Evolutionary conservation across 306 rosid genomes (phyloP), one percentile per base, ranked within the genome.

Genomic region (Casuarina equisetifolia): DNA sequence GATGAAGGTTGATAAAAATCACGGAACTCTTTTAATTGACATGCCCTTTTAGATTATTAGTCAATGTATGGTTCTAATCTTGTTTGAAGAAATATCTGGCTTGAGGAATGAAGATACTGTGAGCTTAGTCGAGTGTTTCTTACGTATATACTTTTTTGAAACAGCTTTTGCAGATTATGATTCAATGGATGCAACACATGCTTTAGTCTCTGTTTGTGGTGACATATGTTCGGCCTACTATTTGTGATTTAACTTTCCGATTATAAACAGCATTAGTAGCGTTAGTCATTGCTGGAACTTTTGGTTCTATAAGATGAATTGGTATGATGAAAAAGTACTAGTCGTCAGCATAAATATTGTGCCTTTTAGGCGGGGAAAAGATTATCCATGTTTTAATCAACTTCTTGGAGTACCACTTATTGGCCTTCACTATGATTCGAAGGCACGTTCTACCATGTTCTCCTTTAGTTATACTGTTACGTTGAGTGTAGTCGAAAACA

Each of bases 1-100:
- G 40, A 5, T 4, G 67, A 19, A 17, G 76, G 35, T 36, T 36
- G 0, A 55, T 82, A 55, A 40, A 64, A 68, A 16, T 72, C 51
- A 62, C 67, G 51, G 73, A 75, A 78, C 73, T 75, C 38, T 72
- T 52, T 50, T 62, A 40, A 44, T 83, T 70, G 75, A 74, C 35
- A 78, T 66, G 70, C 63, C 42, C 48, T 19, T 72, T 50, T 48
- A 77, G 63, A 20, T 12, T 20, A 69, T 77, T 81, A 64, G 43
- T 45, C 62, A 58, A 25, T 72, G 16, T 68, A 39, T 78, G 74
- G 58, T 43, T 68, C 63, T 69, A 10, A n/a, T 20, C 57, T 68
- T 73, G 49, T 76, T 72, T 59, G 19, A 58, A 19, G 20, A 36
- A 55, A 79, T 69, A 49, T 49, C 43, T 49, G 57, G 77, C 69